phyloP scores from a whole-genome alignment of 1,284 basidiomycete species.

The Bondarzewia mesenterica region DNA sequence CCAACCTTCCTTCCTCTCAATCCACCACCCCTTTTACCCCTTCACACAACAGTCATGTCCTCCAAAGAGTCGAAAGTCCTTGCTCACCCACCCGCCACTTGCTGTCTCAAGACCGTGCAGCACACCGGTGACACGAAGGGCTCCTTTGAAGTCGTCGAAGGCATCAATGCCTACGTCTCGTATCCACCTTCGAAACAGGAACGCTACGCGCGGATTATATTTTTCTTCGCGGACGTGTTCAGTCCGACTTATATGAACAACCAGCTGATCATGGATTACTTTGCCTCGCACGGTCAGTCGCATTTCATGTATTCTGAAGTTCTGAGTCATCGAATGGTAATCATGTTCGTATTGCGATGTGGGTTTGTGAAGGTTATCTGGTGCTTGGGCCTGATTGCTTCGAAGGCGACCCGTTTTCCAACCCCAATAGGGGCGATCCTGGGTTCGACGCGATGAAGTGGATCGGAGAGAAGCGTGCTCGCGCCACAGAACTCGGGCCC shows the following conservation, averaged over 20 bases:
- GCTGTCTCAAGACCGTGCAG: slow-evolving; percentile 38
- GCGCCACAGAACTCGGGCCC: slow-evolving; percentile 31
- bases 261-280: slow-evolving; percentile 44
- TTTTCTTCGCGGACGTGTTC: slow-evolving; percentile 42
- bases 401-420: slow-evolving; percentile 38
- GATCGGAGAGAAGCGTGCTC: slow-evolving; percentile 25
- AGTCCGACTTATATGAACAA: slow-evolving; percentile 42
- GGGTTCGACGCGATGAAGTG: slow-evolving; percentile 34
- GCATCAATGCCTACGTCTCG: slow-evolving; percentile 42
- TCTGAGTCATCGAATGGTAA: background rate
- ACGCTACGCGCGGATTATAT: slow-evolving; percentile 23
- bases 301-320: background rate
- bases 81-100: too few species aligned
- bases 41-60: too few species aligned
- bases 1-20: too few species aligned
- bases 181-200: slow-evolving; percentile 30
- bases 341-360: too few species aligned
- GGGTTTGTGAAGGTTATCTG: slow-evolving; percentile 35
- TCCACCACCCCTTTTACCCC: too few species aligned
- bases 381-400: slow-evolving; percentile 52
- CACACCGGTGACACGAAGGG: slow-evolving; percentile 41
- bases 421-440: slow-evolving; percentile 25
- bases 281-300: slow-evolving; percentile 36
- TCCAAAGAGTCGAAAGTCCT: too few species aligned
- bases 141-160: slow-evolving; percentile 32